phyloP scores from a whole-genome alignment of 2,329 filamentous ascomycete genomes.

The Fusarium verticillioides region DNA sequence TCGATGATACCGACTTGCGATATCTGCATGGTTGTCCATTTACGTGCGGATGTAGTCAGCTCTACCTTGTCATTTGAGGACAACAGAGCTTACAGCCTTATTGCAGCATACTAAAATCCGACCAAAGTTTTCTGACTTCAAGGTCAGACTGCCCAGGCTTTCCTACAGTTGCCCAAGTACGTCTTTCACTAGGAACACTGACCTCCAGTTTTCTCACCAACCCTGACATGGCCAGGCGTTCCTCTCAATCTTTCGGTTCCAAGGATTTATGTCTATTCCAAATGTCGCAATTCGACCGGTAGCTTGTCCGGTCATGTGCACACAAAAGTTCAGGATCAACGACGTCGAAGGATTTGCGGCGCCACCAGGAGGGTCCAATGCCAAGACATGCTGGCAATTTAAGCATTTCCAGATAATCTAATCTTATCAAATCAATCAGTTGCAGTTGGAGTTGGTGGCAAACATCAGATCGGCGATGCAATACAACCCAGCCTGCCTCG shows the following conservation, averaged over 20 bases:
- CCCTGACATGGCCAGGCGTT: not conserved
- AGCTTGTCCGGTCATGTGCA: not conserved
- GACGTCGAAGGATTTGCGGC: not conserved
- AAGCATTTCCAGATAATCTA: constrained; percentile 1
- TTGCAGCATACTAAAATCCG: not conserved
- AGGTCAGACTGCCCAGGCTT: not conserved
- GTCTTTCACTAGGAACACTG: rapidly evolving
- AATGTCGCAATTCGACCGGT: not conserved
- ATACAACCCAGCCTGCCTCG: not conserved
- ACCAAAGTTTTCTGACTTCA: not conserved
- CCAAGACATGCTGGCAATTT: not conserved
- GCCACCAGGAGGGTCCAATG: not conserved
- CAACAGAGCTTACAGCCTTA: not conserved
- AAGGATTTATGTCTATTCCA: too few relatives aligned
- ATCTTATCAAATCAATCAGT: constrained; percentile 30
- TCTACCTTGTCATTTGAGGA: not conserved
- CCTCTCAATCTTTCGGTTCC: rapidly evolving
- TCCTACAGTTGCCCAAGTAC: not conserved
- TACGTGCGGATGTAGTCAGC: not conserved
- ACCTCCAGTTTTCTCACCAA: not conserved
- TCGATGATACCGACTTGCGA: not conserved
- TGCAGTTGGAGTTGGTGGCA: not conserved
- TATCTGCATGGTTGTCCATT: not conserved
- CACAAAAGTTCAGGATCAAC: not conserved
- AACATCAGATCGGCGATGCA: not conserved